phyloP scores from a whole-genome alignment of 2,329 filamentous ascomycete genomes.

The Neofusicoccum parvum region DNA sequence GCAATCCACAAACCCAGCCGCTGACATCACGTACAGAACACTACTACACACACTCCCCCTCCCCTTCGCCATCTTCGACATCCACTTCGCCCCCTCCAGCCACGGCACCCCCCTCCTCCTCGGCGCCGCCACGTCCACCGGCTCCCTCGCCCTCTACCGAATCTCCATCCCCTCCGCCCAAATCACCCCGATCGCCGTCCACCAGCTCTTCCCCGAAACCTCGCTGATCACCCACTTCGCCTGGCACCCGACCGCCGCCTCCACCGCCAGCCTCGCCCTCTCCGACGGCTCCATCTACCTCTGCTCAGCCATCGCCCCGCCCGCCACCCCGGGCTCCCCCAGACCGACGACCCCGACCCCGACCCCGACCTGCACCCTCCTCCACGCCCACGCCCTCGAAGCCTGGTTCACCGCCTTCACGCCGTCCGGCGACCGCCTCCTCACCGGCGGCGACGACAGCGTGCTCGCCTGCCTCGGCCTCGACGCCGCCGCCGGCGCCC shows the following conservation, averaged over 20 bases:
- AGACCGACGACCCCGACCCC: slow-evolving; percentile 32
- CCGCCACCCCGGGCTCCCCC: background rate
- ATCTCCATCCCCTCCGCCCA: slow-evolving; percentile 24
- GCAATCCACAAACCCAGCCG: background rate
- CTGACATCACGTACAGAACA: background rate
- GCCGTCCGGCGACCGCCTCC: slow-evolving; percentile 48
- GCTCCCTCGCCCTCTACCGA: slow-evolving; percentile 65
- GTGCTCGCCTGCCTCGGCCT: slow-evolving; percentile 50
- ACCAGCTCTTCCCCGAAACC: slow-evolving; percentile 56
- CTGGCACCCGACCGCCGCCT: slow-evolving; percentile 64
- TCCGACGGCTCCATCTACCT: slow-evolving; percentile 64
- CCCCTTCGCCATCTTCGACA: slow-evolving; percentile 76
- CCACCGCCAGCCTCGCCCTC: slow-evolving; percentile 69
- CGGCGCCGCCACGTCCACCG: slow-evolving; percentile 77
- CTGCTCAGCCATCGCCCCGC: slow-evolving; percentile 21
- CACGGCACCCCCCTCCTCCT: slow-evolving; percentile 52
- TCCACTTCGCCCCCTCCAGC: slow-evolving; percentile 70
- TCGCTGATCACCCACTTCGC: slow-evolving; percentile 71
- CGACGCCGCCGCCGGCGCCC: background rate
- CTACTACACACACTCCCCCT: slow-evolving; percentile 58
- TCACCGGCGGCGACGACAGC: slow-evolving; percentile 78
- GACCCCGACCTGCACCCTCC: slow-evolving; percentile 33
- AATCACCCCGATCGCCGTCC: slow-evolving; percentile 45
- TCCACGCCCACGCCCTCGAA: slow-evolving; percentile 59
- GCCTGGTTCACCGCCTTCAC: slow-evolving; percentile 73